Evolutionary conservation across 2,329 filamentous ascomycete species (phyloP).

Genomic region (Penicillium psychrosexuale): DNA sequence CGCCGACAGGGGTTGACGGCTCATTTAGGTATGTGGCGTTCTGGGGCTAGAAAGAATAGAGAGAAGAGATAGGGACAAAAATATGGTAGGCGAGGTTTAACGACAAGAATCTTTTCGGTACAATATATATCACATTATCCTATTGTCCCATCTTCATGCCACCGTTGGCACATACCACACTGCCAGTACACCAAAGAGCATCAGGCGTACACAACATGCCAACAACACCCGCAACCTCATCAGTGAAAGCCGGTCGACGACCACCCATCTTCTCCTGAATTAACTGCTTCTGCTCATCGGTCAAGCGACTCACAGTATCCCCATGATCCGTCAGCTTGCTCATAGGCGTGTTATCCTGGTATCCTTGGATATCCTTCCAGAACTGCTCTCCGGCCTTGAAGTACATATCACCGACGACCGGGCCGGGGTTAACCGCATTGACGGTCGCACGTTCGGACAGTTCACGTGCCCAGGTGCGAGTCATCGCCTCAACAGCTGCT

Average conservation of each 20-base stretch:
- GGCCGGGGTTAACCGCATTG: conserved; percentile 65
- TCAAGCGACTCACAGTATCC: conserved; percentile 51
- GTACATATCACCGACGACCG: conserved; percentile 67
- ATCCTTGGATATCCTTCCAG: conserved; percentile 58
- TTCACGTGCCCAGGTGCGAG: conserved; percentile 64
- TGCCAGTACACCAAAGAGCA: conserved; percentile 73
- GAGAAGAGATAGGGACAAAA: too few relatives aligned
- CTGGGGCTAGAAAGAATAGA: too few relatives aligned
- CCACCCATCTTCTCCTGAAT: conserved; percentile 58
- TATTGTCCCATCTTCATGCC: conserved; percentile 59
- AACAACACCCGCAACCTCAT: conserved; percentile 72
- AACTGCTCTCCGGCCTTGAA: conserved; percentile 55
- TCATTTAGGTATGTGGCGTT: too few relatives aligned
- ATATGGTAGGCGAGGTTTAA: too few relatives aligned
- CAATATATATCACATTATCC: not conserved
- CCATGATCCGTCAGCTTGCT: conserved; percentile 59
- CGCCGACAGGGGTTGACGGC: not conserved
- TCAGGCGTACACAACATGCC: conserved; percentile 72
- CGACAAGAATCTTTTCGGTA: too few relatives aligned
- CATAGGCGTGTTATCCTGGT: conserved; percentile 63
- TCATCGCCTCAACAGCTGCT: conserved; percentile 66
- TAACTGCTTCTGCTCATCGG: conserved; percentile 60
- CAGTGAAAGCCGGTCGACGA: conserved; percentile 61
- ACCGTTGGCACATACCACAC: conserved; percentile 76
- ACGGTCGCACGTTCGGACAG: conserved; percentile 61